Evolutionary conservation across 1,284 basidiomycete species (phyloP).

Genomic region (Ganoderma lingzhi): DNA sequence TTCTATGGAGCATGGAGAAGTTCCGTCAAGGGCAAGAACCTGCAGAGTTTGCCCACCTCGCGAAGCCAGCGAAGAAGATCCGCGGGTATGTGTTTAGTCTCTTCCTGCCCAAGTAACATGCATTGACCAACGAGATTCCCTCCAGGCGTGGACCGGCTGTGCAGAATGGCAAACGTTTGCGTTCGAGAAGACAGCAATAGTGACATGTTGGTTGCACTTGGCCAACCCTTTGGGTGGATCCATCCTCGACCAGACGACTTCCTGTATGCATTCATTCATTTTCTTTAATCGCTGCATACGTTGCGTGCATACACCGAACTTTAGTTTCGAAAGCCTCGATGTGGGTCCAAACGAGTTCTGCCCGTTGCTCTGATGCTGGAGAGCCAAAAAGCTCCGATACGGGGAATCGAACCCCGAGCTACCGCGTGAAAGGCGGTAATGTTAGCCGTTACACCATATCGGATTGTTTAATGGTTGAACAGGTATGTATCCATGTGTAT

Average conservation of each 20-base stretch:
- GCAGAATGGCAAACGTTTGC: conserved; percentile 79
- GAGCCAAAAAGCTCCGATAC: conserved; percentile 52
- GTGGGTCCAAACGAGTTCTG: background rate
- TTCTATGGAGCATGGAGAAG: conserved; percentile 86
- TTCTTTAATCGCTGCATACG: background rate
- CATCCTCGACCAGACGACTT: background rate
- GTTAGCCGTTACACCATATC: conserved; percentile 80
- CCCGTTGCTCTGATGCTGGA: background rate
- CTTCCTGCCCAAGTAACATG: conserved; percentile 1
- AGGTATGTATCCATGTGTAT: background rate
- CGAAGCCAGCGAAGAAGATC: conserved; percentile 75
- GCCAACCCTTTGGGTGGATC: too few species aligned
- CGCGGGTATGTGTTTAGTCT: conserved; percentile 64
- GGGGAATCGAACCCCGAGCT: conserved; percentile 84
- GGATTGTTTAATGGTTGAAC: conserved; percentile 17
- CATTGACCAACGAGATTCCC: background rate
- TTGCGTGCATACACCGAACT: background rate
- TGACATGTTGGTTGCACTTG: background rate
- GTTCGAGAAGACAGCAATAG: conserved; percentile 58
- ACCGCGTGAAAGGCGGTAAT: conserved; percentile 79
- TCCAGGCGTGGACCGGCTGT: conserved; percentile 69
- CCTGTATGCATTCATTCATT: conserved; percentile 17
- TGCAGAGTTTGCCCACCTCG: conserved; percentile 67
- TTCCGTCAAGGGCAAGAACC: conserved; percentile 67
- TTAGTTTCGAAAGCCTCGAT: background rate